These are phyloP conservation scores for Rosellinia necatrix DNA, from an alignment of 2,329 filamentous ascomycete genomes.

Conservation along the genomic window DNA sequence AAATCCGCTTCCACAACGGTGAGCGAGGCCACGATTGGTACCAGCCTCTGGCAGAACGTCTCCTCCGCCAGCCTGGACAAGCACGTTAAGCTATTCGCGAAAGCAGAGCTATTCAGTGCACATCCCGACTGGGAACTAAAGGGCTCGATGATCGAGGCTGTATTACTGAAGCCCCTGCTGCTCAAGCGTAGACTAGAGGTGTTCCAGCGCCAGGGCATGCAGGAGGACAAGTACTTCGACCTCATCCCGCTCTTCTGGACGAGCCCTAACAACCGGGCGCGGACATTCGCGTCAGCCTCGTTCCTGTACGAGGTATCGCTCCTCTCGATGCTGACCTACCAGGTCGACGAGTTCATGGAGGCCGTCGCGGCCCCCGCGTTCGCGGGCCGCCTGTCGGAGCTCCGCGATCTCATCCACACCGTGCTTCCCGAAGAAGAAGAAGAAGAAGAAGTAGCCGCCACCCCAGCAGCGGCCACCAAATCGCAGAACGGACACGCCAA, in stretches of 20 bases:
- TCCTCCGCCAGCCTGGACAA: conserved; percentile 15
- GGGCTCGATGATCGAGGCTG: conserved; percentile 29
- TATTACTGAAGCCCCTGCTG: conserved; percentile 26
- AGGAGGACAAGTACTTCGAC: conserved; percentile 34
- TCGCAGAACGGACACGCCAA: conserved; percentile 11
- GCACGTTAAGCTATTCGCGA: conserved; percentile 27
- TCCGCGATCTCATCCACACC: conserved; percentile 20
- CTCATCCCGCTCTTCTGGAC: conserved; percentile 33
- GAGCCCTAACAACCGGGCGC: conserved; percentile 27
- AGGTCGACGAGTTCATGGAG: conserved; percentile 34
- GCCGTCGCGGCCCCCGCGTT: conserved; percentile 25
- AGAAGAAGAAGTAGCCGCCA: too few relatives aligned
- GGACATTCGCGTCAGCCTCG: conserved; percentile 28
- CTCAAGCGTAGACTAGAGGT: conserved; percentile 23
- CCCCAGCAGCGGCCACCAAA: too few relatives aligned
- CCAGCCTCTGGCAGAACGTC: conserved; percentile 22
- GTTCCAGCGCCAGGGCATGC: conserved; percentile 30
- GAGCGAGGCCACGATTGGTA: conserved; percentile 14
- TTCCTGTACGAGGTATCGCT: conserved; percentile 30
- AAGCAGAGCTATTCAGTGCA: conserved; percentile 23
- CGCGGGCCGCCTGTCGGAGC: conserved; percentile 7
- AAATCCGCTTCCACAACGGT: conserved; percentile 14
- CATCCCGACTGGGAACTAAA: conserved; percentile 29
- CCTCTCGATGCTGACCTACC: conserved; percentile 32
- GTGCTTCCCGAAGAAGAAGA: conserved; percentile 14